phyloP scores from a whole-genome alignment of 2,329 filamentous ascomycete genomes.

The Fusarium sp. region DNA sequence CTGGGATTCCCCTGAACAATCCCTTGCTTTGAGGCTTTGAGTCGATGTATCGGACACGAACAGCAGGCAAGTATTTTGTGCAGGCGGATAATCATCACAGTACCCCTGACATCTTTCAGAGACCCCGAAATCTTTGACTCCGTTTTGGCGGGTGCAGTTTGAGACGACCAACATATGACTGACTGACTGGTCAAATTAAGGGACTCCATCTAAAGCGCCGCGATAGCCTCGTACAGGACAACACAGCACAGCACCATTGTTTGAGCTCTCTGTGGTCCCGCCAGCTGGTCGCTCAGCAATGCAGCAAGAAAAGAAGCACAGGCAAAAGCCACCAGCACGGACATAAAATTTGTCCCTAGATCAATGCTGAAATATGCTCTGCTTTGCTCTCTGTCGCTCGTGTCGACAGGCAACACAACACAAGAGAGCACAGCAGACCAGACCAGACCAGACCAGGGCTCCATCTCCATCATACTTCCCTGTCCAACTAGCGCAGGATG shows the following conservation, averaged over 20 bases:
- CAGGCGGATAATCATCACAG: conserved; percentile 15
- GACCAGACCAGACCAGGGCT: conserved; percentile 13
- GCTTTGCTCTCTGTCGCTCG: conserved; percentile 9
- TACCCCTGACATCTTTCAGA: conserved; percentile 30
- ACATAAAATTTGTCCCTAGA: conserved; percentile 30
- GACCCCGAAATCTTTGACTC: conserved; percentile 35
- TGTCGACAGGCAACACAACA: conserved; percentile 1
- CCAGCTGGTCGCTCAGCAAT: conserved; percentile 34
- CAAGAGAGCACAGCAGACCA: conserved; percentile 3
- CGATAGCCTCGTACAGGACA: conserved; percentile 29
- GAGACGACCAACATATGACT: conserved; percentile 27
- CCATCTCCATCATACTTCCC: conserved; percentile 38
- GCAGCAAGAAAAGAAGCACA: conserved; percentile 26
- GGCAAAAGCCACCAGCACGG: conserved; percentile 32
- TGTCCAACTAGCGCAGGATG: conserved; percentile 45
- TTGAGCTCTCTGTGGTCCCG: conserved; percentile 25
- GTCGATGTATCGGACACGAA: conserved; percentile 18
- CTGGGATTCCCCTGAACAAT: conserved; percentile 28
- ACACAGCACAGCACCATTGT: conserved; percentile 38
- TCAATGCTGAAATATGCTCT: conserved; percentile 19
- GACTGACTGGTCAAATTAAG: conserved; percentile 33
- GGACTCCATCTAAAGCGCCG: conserved; percentile 27
- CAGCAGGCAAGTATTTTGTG: conserved; percentile 35
- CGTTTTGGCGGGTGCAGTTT: conserved; percentile 14
- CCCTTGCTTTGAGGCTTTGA: conserved; percentile 34